These are phyloP conservation scores for Trametes coccinea DNA, from an alignment of 768 basidiomycete species.

Conservation along the genomic window DNA sequence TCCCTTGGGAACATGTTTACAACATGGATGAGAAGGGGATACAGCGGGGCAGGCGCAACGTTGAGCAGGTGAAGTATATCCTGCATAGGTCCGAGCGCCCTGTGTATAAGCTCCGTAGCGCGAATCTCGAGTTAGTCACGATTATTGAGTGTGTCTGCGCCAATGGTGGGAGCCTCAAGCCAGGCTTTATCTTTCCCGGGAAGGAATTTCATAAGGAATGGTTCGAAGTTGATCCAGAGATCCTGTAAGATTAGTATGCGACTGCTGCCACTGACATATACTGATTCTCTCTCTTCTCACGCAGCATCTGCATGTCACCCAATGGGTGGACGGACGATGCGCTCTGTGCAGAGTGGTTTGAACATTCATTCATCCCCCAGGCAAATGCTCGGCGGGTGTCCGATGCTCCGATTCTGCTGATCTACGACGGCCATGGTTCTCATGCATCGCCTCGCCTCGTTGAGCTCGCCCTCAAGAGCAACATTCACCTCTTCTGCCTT, in stretches of 20 bases:
- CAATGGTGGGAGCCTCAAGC: slow-evolving; percentile 37
- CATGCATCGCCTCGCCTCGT: slow-evolving; percentile 34
- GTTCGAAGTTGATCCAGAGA: background rate
- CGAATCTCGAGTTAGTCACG: slow-evolving; percentile 44
- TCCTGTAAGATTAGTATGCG: background rate
- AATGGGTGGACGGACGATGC: slow-evolving; percentile 46
- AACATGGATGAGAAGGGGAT: slow-evolving; percentile 30
- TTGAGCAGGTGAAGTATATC: background rate
- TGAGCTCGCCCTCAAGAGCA: slow-evolving; percentile 31
- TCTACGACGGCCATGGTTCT: slow-evolving; percentile 46
- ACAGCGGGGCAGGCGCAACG: slow-evolving; percentile 19
- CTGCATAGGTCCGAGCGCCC: slow-evolving; percentile 20
- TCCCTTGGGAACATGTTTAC: slow-evolving; percentile 10
- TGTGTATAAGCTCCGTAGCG: slow-evolving; percentile 30
- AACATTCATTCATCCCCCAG: slow-evolving; percentile 39
- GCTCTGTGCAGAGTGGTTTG: slow-evolving; percentile 40
- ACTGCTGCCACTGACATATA: no score
- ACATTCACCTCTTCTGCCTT: slow-evolving; percentile 35
- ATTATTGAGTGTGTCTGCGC: slow-evolving; percentile 46
- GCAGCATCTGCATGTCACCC: slow-evolving; percentile 35
- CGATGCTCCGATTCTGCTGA: slow-evolving; percentile 38
- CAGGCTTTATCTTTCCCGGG: slow-evolving; percentile 40
- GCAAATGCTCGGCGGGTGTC: slow-evolving; percentile 20
- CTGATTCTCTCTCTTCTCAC: background rate
- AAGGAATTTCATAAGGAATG: background rate